phyloP scores from a whole-genome alignment of 805 yeast genomes.

The Wickerhamiella siamensis region DNA sequence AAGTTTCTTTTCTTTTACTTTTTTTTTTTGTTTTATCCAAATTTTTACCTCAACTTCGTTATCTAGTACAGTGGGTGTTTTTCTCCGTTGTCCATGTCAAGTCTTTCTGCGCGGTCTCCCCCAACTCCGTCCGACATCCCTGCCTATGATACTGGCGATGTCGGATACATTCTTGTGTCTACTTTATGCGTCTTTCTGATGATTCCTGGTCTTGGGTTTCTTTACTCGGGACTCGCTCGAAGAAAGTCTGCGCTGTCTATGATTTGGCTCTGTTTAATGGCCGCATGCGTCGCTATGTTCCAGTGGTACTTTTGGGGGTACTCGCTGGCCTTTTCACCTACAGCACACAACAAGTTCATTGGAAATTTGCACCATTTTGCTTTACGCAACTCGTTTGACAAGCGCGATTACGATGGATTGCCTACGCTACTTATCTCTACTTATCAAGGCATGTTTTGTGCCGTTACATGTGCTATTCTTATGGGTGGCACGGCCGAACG shows the following conservation, averaged over 20 bases:
- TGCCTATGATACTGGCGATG: conserved; percentile 28
- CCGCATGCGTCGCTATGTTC: conserved; percentile 58
- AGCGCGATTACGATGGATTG: conserved; percentile 32
- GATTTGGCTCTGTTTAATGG: conserved; percentile 66
- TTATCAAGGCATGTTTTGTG: conserved; percentile 81
- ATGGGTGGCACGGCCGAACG: conserved; percentile 91
- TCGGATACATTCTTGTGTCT: conserved; percentile 25
- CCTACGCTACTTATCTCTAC: conserved; percentile 78
- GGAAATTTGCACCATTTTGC: conserved; percentile 81
- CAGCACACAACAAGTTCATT: conserved; percentile 70
- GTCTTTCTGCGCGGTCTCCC: not conserved
- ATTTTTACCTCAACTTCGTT: too few relatives aligned
- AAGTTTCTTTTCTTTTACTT: too few relatives aligned
- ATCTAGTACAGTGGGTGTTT: too few relatives aligned
- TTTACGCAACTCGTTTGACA: conserved; percentile 50
- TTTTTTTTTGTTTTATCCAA: too few relatives aligned
- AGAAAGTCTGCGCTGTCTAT: conserved; percentile 79
- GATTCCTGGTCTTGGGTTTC: conserved; percentile 90
- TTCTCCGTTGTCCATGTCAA: too few relatives aligned
- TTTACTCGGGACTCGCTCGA: conserved; percentile 83
- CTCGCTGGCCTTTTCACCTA: conserved; percentile 70
- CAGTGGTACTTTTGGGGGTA: conserved; percentile 99
- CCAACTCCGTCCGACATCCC: conserved; percentile 5
- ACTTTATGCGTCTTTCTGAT: conserved; percentile 58
- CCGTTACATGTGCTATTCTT: conserved; percentile 83